Percentiles rank a stretch among this genome's conserved stretches.
phyloP scores from a whole-genome alignment of 768 basidiomycete genomes.

The Amanita jacksonii region DNA sequence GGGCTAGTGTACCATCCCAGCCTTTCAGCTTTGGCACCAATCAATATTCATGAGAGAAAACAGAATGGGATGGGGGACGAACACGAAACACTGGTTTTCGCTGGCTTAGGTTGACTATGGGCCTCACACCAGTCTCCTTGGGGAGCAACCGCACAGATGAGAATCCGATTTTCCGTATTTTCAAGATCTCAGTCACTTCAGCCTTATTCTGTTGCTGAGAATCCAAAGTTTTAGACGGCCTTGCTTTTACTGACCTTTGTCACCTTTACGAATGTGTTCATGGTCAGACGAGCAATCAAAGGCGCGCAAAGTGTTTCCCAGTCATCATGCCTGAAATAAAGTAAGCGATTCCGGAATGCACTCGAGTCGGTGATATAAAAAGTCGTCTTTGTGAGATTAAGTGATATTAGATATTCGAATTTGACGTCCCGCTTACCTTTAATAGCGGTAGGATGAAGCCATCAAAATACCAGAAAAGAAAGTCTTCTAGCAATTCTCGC shows the following conservation, averaged over 20 bases:
- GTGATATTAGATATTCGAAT: background rate
- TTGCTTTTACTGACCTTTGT: constrained; percentile 47
- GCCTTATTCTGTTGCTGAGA: constrained; percentile 26
- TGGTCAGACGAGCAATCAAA: constrained; percentile 63
- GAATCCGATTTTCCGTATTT: constrained; percentile 69
- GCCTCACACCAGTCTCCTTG: constrained; percentile 90
- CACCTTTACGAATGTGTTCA: constrained; percentile 62
- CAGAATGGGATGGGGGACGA: background rate
- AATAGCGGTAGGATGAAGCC: constrained; percentile 73
- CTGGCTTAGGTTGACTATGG: constrained; percentile 82
- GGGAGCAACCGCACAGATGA: constrained; percentile 86
- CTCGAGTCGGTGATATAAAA: constrained; percentile 94
- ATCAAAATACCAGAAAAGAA: constrained; percentile 92
- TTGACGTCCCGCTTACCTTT: constrained; percentile 38
- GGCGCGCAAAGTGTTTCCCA: constrained; percentile 83
- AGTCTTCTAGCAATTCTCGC: constrained; percentile 75
- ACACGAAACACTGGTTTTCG: constrained; percentile 27
- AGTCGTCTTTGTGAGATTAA: constrained; percentile 51
- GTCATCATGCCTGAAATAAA: constrained; percentile 93
- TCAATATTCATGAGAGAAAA: constrained; percentile 1
- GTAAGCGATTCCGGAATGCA: constrained; percentile 67
- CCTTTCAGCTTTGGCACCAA: constrained; percentile 4
- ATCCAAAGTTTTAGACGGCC: background rate
- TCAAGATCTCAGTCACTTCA: constrained; percentile 56
- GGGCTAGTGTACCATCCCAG: background rate